A percentile compares a stretch with the other conserved stretches of the same genome.
These are phyloP conservation scores for Spongospora subterranea DNA, from an alignment of 208 protist species.

Conservation along the genomic window DNA sequence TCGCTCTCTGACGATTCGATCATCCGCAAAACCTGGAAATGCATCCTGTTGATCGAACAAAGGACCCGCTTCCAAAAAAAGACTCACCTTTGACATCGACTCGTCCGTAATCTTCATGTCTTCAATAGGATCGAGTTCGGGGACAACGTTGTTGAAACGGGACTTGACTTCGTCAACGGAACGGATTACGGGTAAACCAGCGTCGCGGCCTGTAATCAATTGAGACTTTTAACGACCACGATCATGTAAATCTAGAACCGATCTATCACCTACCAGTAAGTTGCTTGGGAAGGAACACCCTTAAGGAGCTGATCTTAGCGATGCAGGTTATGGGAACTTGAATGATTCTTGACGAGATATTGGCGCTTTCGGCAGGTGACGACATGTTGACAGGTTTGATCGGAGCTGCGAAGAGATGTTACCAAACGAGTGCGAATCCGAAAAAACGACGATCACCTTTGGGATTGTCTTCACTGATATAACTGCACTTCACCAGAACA, in stretches of 20 bases:
- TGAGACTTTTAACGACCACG: not conserved
- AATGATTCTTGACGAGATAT: not conserved
- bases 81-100: slow-evolving; percentile 59
- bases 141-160: slow-evolving; percentile 79
- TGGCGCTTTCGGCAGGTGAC: not conserved
- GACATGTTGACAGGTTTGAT: not conserved
- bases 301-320: slow-evolving; percentile 67
- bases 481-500: slow-evolving; percentile 70
- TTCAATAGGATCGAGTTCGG: slow-evolving; percentile 88
- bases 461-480: not conserved
- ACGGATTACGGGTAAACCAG: slow-evolving; percentile 8
- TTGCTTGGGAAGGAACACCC: slow-evolving; percentile 74
- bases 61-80: not conserved
- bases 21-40: not conserved
- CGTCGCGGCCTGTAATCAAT: not conserved
- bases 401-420: not conserved
- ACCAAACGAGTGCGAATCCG: not conserved
- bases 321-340: slow-evolving; percentile 64
- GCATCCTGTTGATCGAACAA: not conserved
- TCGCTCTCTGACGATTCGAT: slow-evolving; percentile 4
- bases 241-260: not conserved
- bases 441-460: slow-evolving; percentile 5
- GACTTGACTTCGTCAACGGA: slow-evolving; percentile 64
- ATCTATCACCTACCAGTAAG: slow-evolving; percentile 57
- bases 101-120: slow-evolving; percentile 93